phyloP scores from a whole-genome alignment of 2,329 filamentous ascomycete genomes.

The Fusarium chuoi region DNA sequence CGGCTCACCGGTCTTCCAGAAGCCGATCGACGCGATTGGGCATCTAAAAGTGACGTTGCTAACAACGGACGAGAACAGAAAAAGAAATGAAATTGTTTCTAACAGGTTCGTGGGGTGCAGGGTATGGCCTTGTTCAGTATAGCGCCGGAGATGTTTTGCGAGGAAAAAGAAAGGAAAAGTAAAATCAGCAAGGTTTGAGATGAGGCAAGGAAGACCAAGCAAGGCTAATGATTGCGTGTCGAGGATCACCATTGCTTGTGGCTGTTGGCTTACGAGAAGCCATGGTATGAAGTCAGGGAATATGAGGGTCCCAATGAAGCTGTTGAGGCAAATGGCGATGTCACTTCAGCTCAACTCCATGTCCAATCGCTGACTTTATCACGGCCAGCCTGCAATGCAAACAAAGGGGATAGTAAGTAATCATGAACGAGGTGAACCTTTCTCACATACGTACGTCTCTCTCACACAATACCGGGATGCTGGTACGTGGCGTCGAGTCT shows the following conservation, averaged over 20 bases:
- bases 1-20: slow-evolving; percentile 30
- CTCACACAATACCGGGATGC: slow-evolving; percentile 1
- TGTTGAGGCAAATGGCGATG: not conserved
- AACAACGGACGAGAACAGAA: not conserved
- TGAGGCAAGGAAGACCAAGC: not conserved
- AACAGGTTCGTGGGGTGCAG: not conserved
- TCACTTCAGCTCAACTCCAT: not conserved
- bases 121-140: not conserved
- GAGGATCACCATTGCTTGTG: not conserved
- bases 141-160: slow-evolving; percentile 3
- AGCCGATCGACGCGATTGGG: slow-evolving; percentile 22
- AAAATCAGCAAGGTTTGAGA: slow-evolving; percentile 1
- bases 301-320: not conserved
- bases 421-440: not conserved
- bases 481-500: not conserved
- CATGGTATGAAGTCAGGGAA: not conserved
- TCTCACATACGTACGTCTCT: not conserved
- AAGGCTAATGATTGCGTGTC: not conserved
- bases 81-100: not conserved
- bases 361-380: slow-evolving; percentile 1
- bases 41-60: not conserved
- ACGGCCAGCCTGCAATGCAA: not conserved
- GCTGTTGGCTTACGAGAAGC: not conserved
- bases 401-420: not conserved
- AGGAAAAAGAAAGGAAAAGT: not conserved